phyloP scores from a whole-genome alignment of 2,329 filamentous ascomycete species.

The Penicillium olsonii region DNA sequence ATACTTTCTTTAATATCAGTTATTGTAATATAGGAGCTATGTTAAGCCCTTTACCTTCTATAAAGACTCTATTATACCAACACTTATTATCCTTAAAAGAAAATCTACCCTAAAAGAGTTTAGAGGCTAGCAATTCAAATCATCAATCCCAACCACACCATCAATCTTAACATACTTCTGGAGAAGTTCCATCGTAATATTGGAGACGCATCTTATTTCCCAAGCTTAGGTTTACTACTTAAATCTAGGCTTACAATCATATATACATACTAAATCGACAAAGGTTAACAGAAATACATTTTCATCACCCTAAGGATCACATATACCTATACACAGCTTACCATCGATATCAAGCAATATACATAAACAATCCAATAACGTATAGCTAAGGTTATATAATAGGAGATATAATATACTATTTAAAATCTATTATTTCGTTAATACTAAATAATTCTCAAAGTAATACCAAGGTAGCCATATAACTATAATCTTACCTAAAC shows the following conservation, averaged over 20 bases:
- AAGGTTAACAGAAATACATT: no score
- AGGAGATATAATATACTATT: neutral
- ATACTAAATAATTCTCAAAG: no score
- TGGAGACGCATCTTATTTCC: neutral
- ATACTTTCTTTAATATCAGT: no score
- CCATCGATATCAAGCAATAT: no score
- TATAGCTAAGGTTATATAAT: slow-evolving; percentile 11
- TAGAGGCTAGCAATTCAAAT: slow-evolving; percentile 1
- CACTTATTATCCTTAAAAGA: slow-evolving; percentile 14
- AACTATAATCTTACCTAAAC: slow-evolving; percentile 13
- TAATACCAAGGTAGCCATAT: no score
- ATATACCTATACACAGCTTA: no score
- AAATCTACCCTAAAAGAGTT: slow-evolving; percentile 11
- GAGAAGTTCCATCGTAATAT: neutral
- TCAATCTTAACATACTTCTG: neutral
- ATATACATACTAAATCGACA: no score
- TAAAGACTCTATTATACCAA: slow-evolving; percentile 17
- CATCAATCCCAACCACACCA: neutral
- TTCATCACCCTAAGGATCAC: no score
- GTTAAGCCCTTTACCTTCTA: slow-evolving; percentile 8
- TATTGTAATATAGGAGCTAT: no score
- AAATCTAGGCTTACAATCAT: no score
- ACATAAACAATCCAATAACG: neutral
- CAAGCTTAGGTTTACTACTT: no score
- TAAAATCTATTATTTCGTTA: neutral